Evolutionary conservation across 2,329 filamentous ascomycete species (phyloP).

Genomic region (Fusarium chaquense): DNA sequence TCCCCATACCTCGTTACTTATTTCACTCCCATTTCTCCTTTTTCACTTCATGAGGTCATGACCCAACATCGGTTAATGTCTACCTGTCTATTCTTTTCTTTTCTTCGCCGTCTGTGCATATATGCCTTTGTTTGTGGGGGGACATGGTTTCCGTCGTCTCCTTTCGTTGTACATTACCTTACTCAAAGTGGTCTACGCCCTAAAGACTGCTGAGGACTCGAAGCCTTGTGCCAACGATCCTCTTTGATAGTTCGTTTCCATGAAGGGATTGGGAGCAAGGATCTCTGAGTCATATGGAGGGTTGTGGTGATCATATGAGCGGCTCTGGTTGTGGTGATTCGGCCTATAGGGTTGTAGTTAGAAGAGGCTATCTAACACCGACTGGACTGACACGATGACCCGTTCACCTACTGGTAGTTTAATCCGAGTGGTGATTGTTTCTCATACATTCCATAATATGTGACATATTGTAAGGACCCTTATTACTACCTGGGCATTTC

Average conservation of each 20-base stretch:
- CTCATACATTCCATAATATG: constrained; percentile 6
- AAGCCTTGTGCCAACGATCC: constrained; percentile 6
- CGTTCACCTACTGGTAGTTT: constrained; percentile 35
- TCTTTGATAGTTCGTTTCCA: constrained; percentile 24
- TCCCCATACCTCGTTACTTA: constrained; percentile 24
- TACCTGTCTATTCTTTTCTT: constrained; percentile 48
- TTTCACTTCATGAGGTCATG: constrained; percentile 52
- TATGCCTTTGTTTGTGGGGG: constrained; percentile 30
- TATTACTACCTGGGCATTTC: constrained; percentile 6
- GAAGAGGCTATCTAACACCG: constrained; percentile 27
- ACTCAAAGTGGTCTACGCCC: constrained; percentile 47
- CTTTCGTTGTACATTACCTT: constrained; percentile 51
- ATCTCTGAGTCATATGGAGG: constrained; percentile 5
- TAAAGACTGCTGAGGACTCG: constrained; percentile 42
- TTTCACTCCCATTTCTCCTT: constrained; percentile 32
- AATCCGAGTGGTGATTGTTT: constrained; percentile 43
- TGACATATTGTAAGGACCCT: constrained; percentile 11
- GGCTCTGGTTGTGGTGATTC: constrained; percentile 32
- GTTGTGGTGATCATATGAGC: constrained; percentile 18
- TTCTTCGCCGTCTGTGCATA: constrained; percentile 28
- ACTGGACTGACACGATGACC: constrained; percentile 25
- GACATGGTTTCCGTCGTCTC: constrained; percentile 24
- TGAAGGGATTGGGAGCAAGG: background rate
- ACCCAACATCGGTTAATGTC: constrained; percentile 52
- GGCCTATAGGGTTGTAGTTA: constrained; percentile 16